Percentiles rank a stretch among this genome's conserved stretches.
phyloP scores from a whole-genome alignment of 768 basidiomycete genomes.

The Kwoniella sp. region DNA sequence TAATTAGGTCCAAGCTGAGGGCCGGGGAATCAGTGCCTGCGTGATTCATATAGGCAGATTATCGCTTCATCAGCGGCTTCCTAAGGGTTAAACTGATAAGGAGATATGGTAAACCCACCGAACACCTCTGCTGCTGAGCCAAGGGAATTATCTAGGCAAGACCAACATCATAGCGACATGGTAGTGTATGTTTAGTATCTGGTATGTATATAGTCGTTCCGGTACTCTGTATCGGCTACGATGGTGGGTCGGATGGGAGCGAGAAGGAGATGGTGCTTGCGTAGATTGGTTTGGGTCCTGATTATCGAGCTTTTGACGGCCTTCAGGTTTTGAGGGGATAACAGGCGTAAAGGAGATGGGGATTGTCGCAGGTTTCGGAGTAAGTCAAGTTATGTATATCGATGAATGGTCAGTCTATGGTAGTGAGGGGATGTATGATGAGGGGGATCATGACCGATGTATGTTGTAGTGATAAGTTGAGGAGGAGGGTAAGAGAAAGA shows the following conservation, averaged over 20 bases:
- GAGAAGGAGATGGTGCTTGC: too few relatives aligned
- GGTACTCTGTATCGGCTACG: too few relatives aligned
- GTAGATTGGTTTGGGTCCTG: not conserved
- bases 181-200: not conserved
- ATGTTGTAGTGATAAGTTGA: not conserved
- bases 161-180: constrained; percentile 31
- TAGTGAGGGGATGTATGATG: too few relatives aligned
- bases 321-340: too few relatives aligned
- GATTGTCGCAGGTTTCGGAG: not conserved
- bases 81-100: not conserved
- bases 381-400: not conserved
- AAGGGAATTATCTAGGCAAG: constrained; percentile 19
- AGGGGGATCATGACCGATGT: too few relatives aligned
- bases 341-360: not conserved
- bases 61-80: not conserved
- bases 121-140: constrained; percentile 25
- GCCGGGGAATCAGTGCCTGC: constrained; percentile 25
- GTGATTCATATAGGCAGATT: not conserved
- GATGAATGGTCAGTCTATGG: not conserved
- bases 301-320: constrained; percentile 4
- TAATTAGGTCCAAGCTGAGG: constrained; percentile 1
- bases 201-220: too few relatives aligned
- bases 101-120: constrained; percentile 19
- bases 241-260: too few relatives aligned
- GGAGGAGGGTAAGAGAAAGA: not conserved